Percentiles rank a stretch among this genome's conserved stretches.
phyloP scores from a whole-genome alignment of 2,329 filamentous ascomycete genomes.

The Sphaceloma murrayae region DNA sequence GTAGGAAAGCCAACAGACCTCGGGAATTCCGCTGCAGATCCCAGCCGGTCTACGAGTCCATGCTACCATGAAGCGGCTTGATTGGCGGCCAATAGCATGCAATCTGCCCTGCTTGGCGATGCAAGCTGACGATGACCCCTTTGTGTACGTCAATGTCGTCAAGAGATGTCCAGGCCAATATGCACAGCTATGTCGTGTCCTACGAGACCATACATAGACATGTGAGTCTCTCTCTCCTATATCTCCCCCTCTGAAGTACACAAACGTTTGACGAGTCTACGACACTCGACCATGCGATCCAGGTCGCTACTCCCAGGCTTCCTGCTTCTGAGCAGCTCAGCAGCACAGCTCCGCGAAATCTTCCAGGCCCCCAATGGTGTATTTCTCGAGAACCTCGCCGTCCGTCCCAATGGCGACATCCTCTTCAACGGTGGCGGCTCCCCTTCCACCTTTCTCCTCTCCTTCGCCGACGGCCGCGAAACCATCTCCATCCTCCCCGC shows the following conservation, averaged over 20 bases:
- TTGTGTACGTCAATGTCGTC: background rate
- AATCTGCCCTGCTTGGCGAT: slow-evolving; percentile 1
- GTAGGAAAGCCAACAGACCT: too few relatives aligned
- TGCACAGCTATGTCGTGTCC: background rate
- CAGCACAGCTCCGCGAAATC: background rate
- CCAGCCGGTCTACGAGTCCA: too few relatives aligned
- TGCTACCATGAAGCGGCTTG: too few relatives aligned
- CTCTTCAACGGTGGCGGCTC: slow-evolving; percentile 1
- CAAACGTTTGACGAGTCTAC: too few relatives aligned
- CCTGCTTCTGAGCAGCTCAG: background rate
- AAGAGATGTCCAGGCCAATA: background rate
- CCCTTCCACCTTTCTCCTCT: background rate
- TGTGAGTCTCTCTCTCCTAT: background rate
- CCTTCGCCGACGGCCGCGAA: slow-evolving; percentile 4
- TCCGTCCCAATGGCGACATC: background rate
- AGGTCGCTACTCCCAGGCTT: background rate
- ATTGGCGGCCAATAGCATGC: background rate
- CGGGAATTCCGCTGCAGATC: too few relatives aligned
- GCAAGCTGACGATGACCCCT: background rate
- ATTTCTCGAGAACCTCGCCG: slow-evolving; percentile 7
- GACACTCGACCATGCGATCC: background rate
- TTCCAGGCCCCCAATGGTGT: background rate
- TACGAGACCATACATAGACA: background rate
- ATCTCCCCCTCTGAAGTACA: background rate
- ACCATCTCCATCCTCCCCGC: background rate